A percentile compares a stretch with the other conserved stretches of the same genome.
Conservation (phyloP, 768 basidiomycete species). For the Boletus patriciae region DNA sequence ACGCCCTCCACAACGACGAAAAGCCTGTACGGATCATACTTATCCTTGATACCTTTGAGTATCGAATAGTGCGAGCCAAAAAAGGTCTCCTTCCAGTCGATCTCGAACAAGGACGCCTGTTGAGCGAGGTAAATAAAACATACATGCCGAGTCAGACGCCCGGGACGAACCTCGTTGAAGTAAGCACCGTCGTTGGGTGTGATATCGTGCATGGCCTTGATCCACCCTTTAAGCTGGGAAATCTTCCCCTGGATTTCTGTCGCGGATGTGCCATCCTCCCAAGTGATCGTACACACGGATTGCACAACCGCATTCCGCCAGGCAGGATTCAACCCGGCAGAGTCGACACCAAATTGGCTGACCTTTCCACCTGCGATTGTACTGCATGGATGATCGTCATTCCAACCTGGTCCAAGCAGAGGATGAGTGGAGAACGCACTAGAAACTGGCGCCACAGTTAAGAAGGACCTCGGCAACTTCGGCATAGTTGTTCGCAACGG, state of each 20-base stretch:
- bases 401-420: neutral
- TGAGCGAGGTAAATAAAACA: no score
- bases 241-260: constrained; percentile 15
- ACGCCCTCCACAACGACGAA: constrained; percentile 15
- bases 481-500: constrained; percentile 1
- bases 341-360: constrained; percentile 35
- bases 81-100: constrained; percentile 41
- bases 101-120: constrained; percentile 46
- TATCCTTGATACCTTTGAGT: constrained; percentile 43
- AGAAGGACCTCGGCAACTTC: constrained; percentile 10
- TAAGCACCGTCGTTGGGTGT: constrained; percentile 41
- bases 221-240: constrained; percentile 15
- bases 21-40: constrained; percentile 11
- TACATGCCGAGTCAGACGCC: neutral
- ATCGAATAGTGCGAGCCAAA: constrained; percentile 46
- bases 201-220: constrained; percentile 33
- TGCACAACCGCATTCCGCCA: constrained; percentile 46
- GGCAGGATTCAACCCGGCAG: constrained; percentile 46
- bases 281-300: constrained; percentile 16
- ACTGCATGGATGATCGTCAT: constrained; percentile 21
- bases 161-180: constrained; percentile 44
- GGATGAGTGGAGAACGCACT: neutral
- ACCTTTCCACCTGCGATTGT: constrained; percentile 46
- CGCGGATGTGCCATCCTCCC: constrained; percentile 26
- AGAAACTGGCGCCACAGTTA: constrained; percentile 1